Conservation (phyloP, 495 filamentous ascomycete genomes). For the Aspergillus steynii region DNA sequence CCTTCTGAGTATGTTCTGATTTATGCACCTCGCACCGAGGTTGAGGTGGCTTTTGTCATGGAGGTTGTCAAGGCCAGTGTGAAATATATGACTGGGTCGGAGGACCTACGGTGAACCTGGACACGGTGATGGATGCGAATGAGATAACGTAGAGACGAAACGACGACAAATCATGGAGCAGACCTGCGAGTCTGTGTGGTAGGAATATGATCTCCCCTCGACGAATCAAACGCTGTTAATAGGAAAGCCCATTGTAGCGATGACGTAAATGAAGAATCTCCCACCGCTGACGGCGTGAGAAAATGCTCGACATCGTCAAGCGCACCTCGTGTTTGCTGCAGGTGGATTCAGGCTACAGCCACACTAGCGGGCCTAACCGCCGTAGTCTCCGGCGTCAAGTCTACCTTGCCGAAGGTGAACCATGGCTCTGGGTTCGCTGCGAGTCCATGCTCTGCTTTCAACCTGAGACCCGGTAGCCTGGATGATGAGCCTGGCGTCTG, state of each 20-base stretch:
- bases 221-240: background rate
- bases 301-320: background rate
- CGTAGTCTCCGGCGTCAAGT: conserved; percentile 22
- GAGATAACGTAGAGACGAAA: background rate
- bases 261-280: background rate
- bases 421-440: conserved; percentile 42
- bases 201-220: background rate
- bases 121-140: background rate
- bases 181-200: no score
- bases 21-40: conserved; percentile 74
- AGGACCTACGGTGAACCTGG: conserved; percentile 16
- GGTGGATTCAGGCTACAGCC: conserved; percentile 5
- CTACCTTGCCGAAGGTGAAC: conserved; percentile 41
- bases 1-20: conserved; percentile 75
- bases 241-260: background rate
- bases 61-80: conserved; percentile 67
- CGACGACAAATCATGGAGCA: background rate
- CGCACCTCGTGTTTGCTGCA: background rate
- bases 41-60: conserved; percentile 67
- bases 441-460: conserved; percentile 17
- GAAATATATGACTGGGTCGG: conserved; percentile 34
- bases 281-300: background rate
- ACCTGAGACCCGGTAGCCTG: conserved; percentile 31
- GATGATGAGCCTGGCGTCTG: conserved; percentile 18
- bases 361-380: conserved; percentile 32